Evolutionary conservation across 1,284 basidiomycete species (phyloP), one percentile per base, ranked within the genome.

Genomic region (Cryptococcus hybrid): DNA sequence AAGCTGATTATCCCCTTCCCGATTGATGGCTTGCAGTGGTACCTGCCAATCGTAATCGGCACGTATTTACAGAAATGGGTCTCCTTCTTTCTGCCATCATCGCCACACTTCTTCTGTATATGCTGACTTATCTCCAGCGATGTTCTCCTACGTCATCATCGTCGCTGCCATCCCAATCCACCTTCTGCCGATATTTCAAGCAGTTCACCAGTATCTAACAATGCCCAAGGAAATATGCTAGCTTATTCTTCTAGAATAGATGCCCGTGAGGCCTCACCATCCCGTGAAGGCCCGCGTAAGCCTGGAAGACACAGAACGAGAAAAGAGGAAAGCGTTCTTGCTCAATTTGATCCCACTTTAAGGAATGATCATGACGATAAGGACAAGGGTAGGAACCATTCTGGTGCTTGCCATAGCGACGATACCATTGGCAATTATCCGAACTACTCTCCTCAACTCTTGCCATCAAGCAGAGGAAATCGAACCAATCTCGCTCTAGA

Each of bases 91-190:
- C 18, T 18, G 18, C 18, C 18, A 18, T 18, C 18, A 18, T 18
- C 18, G 18, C 18, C 18, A 18, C 18, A 18, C 18, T 18, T 1
- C 18, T 18, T 18, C 18, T 18, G 18, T 18, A 18, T 15, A 40
- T 18, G 18, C 18, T 18, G 18, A 18, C 18, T 18, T 42, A 43
- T 35, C 13, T 12, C 59, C 18, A 78, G 77, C 60, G 78, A 79
- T 54, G 78, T 79, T 2, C 70, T 79, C 0, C 70, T 79, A 7
- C 74, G 78, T 13, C 78, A 79, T 57, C 67, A 73, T 40, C 68
- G 78, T 15, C 63, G 76, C 52, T 78, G 77, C 57, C 78, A 79
- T 58, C 75, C 76, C 3, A 75, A 73, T 0, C 73, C 73, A 9
- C 74, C 74, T 7, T 72, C 74, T 2, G 61, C 62, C 9, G 73